Evolutionary conservation across 1,139 yeast genomes (phyloP).

Genomic region (Protomyces inundatus): DNA sequence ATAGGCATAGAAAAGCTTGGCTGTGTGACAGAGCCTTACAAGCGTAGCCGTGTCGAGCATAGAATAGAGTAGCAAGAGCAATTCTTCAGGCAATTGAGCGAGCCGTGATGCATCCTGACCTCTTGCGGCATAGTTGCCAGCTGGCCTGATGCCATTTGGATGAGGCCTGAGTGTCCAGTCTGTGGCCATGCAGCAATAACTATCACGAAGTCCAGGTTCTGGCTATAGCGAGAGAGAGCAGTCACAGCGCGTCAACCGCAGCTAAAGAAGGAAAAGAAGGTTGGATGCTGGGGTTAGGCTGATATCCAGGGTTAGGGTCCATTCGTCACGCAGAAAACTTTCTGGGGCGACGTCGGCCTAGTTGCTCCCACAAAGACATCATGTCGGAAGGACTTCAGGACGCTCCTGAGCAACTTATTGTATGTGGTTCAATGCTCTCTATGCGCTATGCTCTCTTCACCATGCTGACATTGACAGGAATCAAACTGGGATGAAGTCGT

Average conservation of each 20-base stretch:
- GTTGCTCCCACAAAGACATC: background rate
- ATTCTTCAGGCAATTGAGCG: slow-evolving; percentile 34
- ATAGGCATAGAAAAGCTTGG: slow-evolving; percentile 66
- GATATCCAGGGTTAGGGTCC: background rate
- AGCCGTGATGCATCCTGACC: background rate
- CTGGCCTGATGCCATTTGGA: slow-evolving; percentile 25
- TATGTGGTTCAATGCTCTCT: background rate
- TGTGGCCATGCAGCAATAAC: background rate
- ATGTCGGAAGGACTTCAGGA: background rate
- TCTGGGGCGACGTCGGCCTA: background rate
- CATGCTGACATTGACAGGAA: slow-evolving; percentile 37
- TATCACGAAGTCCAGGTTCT: background rate
- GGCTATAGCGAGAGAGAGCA: background rate
- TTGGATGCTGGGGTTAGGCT: background rate
- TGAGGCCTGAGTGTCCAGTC: background rate
- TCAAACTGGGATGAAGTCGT: slow-evolving; percentile 91
- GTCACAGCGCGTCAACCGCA: background rate
- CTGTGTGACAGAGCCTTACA: slow-evolving; percentile 50
- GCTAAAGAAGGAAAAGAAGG: background rate
- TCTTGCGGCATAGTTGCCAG: slow-evolving; percentile 11
- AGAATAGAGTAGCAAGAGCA: slow-evolving; percentile 48
- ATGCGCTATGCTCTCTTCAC: too few species aligned
- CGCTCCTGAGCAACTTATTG: background rate
- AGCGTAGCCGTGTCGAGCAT: slow-evolving; percentile 48
- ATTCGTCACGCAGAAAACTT: background rate